Base-by-base conservation (phyloP, 192 early-diverging fungal species). In the Coemansia sp. region DNA sequence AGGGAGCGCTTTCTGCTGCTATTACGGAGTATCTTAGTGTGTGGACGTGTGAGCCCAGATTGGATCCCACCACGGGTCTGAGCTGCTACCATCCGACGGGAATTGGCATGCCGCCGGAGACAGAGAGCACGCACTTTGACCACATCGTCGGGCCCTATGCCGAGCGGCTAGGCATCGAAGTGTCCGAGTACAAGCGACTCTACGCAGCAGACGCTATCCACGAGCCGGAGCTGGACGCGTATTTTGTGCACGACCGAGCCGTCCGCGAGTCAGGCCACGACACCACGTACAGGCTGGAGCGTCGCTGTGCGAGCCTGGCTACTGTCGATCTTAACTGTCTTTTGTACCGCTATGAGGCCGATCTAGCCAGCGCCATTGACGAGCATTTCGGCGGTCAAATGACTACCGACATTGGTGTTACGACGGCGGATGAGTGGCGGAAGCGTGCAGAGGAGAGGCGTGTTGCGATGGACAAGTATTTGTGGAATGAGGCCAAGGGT, bases 181-280 rank as follows among this genome's bases (percentile, higher is more conserved):
- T 96, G 30, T 84, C 86, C 13, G 89, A 91, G 68, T 98, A 90
- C 81, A 91, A 89, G 80, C 46, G 74, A 3, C 69, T 86, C 68
- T 99, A 99, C 76, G 86, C 87, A 28, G 75, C 64, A 19, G 90
- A 88, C 4, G 69, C 85, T 52, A 81, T 96, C 26, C 64, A 80
- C 38, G 94, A 95, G 68, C 93, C 94, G 6, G 87, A 92, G 59
- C 79, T 99, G 38, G 96, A 99, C 80, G 90, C 82, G 39, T 99
- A 97, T 78, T 99, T 99, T 79, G 86, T 96, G 53, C 98, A 99
- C 77, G 98, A 99, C 75, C 89, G 98, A 6, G 98, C 98, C 0
- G 95, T 97, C 3, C 91, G 97, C 61, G 96, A 98, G 82, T 96
- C 94, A 35, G 97, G 96, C 16, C 96, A 99, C 81, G 96, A 99